Conservation (phyloP, 2,329 filamentous ascomycete genomes). For the Leptographium wingfieldii region DNA sequence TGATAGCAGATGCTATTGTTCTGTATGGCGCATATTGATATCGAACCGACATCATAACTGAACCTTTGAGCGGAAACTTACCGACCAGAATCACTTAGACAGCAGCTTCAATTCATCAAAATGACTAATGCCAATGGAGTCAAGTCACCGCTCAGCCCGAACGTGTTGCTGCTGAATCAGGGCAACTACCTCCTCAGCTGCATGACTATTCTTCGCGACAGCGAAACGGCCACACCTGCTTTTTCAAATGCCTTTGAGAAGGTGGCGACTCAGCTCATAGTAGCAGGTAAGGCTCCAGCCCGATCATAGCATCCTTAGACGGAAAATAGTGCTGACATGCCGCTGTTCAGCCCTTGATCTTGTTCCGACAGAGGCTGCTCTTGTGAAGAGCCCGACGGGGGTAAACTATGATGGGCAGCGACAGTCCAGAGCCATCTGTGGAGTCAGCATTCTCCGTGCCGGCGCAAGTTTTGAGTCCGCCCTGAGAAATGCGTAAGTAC, state of each 20-base stretch:
- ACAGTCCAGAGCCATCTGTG: not conserved
- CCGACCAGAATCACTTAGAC: not conserved
- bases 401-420: not conserved
- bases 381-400: not conserved
- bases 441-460: constrained; percentile 4
- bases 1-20: too few relatives aligned
- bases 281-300: not conserved
- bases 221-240: not conserved
- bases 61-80: not conserved
- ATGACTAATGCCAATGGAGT: not conserved
- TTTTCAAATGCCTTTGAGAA: constrained; percentile 1
- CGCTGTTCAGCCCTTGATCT: not conserved
- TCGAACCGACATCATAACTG: too few relatives aligned
- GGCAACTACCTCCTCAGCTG: constrained; percentile 2
- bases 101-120: not conserved
- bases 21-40: too few relatives aligned
- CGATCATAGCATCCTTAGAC: not conserved
- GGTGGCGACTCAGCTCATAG: not conserved
- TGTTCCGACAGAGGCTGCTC: not conserved
- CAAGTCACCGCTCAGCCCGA: not conserved
- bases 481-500: not conserved
- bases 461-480: constrained; percentile 2
- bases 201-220: not conserved
- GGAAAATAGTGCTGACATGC: not conserved
- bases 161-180: not conserved